Evolutionary conservation across 1,284 basidiomycete genomes (phyloP).

Genomic region (Puccinia horiana): DNA sequence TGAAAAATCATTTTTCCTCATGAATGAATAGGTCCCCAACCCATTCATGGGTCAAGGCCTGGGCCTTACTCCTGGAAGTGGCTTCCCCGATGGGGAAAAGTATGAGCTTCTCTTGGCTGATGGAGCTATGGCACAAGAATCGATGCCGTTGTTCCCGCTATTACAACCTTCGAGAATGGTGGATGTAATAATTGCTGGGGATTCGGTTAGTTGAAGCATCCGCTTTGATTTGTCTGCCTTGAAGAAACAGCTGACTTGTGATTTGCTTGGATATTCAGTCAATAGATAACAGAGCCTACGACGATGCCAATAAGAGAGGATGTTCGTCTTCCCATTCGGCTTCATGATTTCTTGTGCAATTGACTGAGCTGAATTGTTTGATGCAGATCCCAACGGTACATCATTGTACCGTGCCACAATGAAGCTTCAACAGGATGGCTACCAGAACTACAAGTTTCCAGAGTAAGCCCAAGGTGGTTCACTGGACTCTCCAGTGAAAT

Average conservation of each 20-base stretch:
- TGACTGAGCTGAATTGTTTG: neutral
- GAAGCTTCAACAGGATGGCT: conserved; percentile 21
- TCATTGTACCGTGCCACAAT: neutral
- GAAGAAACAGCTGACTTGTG: neutral
- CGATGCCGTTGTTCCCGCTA: conserved; percentile 39
- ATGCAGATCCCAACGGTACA: conserved; percentile 42
- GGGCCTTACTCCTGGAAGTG: neutral
- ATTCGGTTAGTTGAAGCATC: conserved; percentile 17
- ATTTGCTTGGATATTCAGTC: conserved; percentile 8
- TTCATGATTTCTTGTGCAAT: neutral
- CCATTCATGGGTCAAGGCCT: conserved; percentile 27
- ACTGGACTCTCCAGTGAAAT: neutral
- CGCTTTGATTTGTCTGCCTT: neutral
- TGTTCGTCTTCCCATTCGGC: conserved; percentile 3
- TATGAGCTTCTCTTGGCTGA: conserved; percentile 34
- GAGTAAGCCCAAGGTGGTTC: neutral
- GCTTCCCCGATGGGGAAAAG: conserved; percentile 22
- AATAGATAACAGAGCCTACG: neutral
- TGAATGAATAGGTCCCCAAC: conserved; percentile 42
- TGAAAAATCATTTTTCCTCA: neutral
- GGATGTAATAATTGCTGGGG: conserved; percentile 31
- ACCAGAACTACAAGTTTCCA: conserved; percentile 1
- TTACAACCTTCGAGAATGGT: conserved; percentile 19
- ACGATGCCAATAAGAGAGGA: conserved; percentile 13
- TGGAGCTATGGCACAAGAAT: conserved; percentile 39